These are phyloP conservation scores for Ceratobasidium sp. DNA, from an alignment of 1,284 basidiomycete species.

Conservation along the genomic window DNA sequence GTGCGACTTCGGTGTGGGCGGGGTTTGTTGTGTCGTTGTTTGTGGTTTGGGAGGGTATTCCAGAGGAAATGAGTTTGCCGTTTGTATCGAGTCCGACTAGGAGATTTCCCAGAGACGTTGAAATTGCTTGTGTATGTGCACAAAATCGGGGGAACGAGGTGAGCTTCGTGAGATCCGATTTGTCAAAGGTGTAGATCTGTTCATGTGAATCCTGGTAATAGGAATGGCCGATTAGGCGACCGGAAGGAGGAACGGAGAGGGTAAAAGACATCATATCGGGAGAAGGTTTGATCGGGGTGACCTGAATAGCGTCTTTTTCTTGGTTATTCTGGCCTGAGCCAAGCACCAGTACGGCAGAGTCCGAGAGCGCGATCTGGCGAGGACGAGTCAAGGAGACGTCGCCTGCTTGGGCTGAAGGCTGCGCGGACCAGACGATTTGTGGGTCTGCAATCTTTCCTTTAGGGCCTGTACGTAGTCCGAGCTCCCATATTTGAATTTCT, in stretches of 20 bases:
- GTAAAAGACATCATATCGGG: not conserved
- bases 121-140: constrained; percentile 60
- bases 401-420: not conserved
- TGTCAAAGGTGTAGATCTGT: constrained; percentile 4
- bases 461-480: constrained; percentile 74
- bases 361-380: constrained; percentile 21
- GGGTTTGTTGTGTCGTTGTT: constrained; percentile 63
- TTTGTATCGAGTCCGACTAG: constrained; percentile 77
- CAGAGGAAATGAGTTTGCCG: constrained; percentile 69
- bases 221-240: constrained; percentile 23
- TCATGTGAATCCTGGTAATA: constrained; percentile 43
- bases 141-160: constrained; percentile 74
- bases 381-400: not conserved
- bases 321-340: constrained; percentile 27
- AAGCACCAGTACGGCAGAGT: constrained; percentile 41
- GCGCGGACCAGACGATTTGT: constrained; percentile 62
- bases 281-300: constrained; percentile 13
- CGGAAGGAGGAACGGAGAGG: constrained; percentile 13
- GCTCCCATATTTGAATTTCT: constrained; percentile 73
- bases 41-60: constrained; percentile 50
- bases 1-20: constrained; percentile 5
- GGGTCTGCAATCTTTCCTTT: constrained; percentile 72
- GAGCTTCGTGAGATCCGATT: constrained; percentile 48
- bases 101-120: constrained; percentile 53
- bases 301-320: constrained; percentile 48